Base-by-base conservation (phyloP, 2,329 filamentous ascomycete species). In the Canariomyces notabilis region DNA sequence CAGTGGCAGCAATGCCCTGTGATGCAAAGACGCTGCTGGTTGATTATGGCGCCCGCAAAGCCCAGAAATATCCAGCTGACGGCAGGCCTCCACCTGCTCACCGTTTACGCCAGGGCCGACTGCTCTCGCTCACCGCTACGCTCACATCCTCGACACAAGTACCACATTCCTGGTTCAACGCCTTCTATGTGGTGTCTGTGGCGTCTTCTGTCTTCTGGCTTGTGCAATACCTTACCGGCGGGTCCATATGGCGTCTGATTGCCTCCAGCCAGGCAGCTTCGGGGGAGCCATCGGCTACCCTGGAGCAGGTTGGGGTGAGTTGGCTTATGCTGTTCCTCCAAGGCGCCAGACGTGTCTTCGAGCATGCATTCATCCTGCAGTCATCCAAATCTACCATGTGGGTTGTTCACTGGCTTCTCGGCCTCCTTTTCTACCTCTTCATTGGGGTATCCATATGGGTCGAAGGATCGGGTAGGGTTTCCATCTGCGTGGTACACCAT, bases 141-240 rank as follows among this genome's bases (percentile, higher is more conserved):
- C 34, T 70, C 48, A 67, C 70, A 4, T 65, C 68, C 2, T 52
- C 67, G 36, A 67, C 68, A 55, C 78, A 79, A 61, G 84, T 96
- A 29, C 89, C 91, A 18, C 93, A 97, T 67, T 77, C 77, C 51
- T 97, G 87, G 82, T 97, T 97, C 65, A 77, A 75, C 35, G 86
- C 93, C 57, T 97, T 95, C 68, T 97, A 98, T 64, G 61, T 86
- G 43, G 64, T 82, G 29, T 91, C 87, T 3, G 68, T 89, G 4
- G 61, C 70, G 2, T 82, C 79, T 49, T 90, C 87, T 0, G 59
- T 80, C 4, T 85, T 90, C 63, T 96, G 90, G 89, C 77, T 74
- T 0, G 65, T 67, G 55, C 83, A 90, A 64, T 76, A 85, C 44
- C 53, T 77, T 19, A 67, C 59, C 20, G 64, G 70, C 49, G 85